These are phyloP conservation scores for Arthrobotrys megalospora DNA, from an alignment of 2,329 filamentous ascomycete species.

Conservation along the genomic window DNA sequence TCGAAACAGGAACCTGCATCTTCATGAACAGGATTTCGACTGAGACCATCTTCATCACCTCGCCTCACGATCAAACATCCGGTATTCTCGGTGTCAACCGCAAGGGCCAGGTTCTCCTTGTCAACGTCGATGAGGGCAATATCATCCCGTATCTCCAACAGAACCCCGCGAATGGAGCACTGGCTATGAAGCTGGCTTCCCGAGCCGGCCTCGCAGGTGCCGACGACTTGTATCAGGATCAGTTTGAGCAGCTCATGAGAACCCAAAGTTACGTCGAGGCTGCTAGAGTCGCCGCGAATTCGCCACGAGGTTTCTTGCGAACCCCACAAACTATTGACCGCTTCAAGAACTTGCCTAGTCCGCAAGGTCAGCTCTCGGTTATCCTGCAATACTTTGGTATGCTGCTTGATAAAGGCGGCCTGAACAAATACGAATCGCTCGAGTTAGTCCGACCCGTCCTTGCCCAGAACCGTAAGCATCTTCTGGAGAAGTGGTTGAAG, in stretches of 20 bases:
- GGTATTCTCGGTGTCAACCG: slow-evolving; percentile 96
- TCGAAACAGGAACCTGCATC: slow-evolving; percentile 94
- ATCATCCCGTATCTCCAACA: slow-evolving; percentile 95
- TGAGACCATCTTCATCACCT: slow-evolving; percentile 98
- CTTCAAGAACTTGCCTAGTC: slow-evolving; percentile 87
- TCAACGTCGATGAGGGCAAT: slow-evolving; percentile 90
- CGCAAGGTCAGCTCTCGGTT: slow-evolving; percentile 88
- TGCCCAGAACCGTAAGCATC: slow-evolving; percentile 91
- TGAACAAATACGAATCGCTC: slow-evolving; percentile 94
- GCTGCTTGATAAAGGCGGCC: slow-evolving; percentile 91
- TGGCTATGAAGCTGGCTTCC: slow-evolving; percentile 96
- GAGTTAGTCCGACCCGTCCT: slow-evolving; percentile 94
- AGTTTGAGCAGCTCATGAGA: slow-evolving; percentile 89
- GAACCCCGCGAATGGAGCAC: slow-evolving; percentile 92
- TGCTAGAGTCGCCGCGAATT: slow-evolving; percentile 96
- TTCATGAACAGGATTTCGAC: slow-evolving; percentile 99
- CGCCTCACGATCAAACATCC: slow-evolving; percentile 83
- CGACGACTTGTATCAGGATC: slow-evolving; percentile 90
- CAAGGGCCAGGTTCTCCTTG: slow-evolving; percentile 95
- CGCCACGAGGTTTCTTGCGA: slow-evolving; percentile 92
- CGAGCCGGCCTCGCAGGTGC: slow-evolving; percentile 93
- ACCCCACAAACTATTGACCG: slow-evolving; percentile 95
- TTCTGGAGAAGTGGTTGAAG: slow-evolving; percentile 97
- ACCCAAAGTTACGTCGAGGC: slow-evolving; percentile 87
- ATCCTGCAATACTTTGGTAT: slow-evolving; percentile 98